Evolutionary conservation across 2,329 filamentous ascomycete species (phyloP).

Genomic region (Parascedosporium putredinis): DNA sequence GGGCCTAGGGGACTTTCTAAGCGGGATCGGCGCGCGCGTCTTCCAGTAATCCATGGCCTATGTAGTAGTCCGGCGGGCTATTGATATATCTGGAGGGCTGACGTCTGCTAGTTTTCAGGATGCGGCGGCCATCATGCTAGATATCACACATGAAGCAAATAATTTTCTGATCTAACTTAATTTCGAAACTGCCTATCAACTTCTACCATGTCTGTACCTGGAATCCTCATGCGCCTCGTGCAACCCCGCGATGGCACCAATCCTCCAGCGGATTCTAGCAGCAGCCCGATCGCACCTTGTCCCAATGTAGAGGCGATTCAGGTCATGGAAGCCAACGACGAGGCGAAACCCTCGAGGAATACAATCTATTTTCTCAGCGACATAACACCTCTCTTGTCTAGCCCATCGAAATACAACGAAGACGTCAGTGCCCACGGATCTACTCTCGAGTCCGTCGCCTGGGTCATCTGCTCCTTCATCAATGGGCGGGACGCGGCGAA

Average conservation of each 20-base stretch:
- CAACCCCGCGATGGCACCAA: not conserved
- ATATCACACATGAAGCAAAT: too few relatives aligned
- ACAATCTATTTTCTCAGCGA: slow-evolving; percentile 11
- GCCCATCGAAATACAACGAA: slow-evolving; percentile 4
- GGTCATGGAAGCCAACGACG: slow-evolving; percentile 1
- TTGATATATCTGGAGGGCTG: too few relatives aligned
- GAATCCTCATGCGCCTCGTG: slow-evolving; percentile 11
- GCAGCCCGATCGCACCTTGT: slow-evolving; percentile 3
- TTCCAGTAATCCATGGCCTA: too few relatives aligned
- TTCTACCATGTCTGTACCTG: slow-evolving; percentile 5
- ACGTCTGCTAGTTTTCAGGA: too few relatives aligned
- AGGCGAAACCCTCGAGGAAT: slow-evolving; percentile 3
- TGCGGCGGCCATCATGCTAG: too few relatives aligned
- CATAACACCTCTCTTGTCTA: slow-evolving; percentile 9
- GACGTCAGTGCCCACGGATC: slow-evolving; percentile 3
- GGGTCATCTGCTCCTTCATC: slow-evolving; percentile 11
- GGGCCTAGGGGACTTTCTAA: too few relatives aligned
- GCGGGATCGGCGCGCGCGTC: too few relatives aligned
- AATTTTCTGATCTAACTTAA: too few relatives aligned
- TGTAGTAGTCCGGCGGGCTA: too few relatives aligned
- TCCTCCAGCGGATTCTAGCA: not conserved
- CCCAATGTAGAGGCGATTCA: slow-evolving; percentile 6
- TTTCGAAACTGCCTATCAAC: not conserved
- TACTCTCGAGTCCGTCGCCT: slow-evolving; percentile 6
- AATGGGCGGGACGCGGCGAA: slow-evolving; percentile 9